Evolutionary conservation across 2,329 filamentous ascomycete genomes (phyloP), one percentile per base, ranked within the genome.

Genomic region (Botryotinia convoluta): DNA sequence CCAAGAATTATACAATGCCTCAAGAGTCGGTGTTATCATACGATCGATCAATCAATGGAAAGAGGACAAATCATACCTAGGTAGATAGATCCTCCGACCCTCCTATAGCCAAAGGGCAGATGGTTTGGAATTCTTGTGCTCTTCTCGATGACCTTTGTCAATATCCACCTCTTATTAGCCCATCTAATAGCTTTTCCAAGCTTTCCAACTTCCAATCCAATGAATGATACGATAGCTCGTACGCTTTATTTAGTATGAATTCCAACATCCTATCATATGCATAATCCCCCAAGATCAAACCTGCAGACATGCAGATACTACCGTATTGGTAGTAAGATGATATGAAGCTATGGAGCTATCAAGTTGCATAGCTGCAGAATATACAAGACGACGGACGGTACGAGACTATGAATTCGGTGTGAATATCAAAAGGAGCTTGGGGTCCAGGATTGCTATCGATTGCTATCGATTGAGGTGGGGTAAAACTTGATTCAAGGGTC

Each of bases 401-500:
- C 45, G 45, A 48, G 48, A 51, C 48, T 16, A 3, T 16, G 26
- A 54, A 7, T 7, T 6, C 20, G 57, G 57, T 4, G n/a, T 57
- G 51, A 57, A 32, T 3, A 62, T n/a, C 60, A 10, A 4, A 29
- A 42, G 60, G 26, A 62, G 60, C 60, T 39, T 62, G 60, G 35
- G 35, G 22, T n/a, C 26, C 37, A 39, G 37, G 37, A 29, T 63
- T 63, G 61, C n/a, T 63, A 44, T 18, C 42, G 14, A 42, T 42
- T 7, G 26, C 26, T 51, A 51, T 54, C 48, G 37, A 39, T 14
- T 6, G 37, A 44, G 61, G 61, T 63, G 61, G 61, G 61, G 61
- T 35, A 51, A 37, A n/a, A n/a, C 29, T 20, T 42, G 44, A 51
- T 67, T 16, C 63, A 67, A 67, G 44, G 63, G 63, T 67, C 44